Conservation (phyloP, 495 filamentous ascomycete genomes). For the Trichoderma erinaceum region DNA sequence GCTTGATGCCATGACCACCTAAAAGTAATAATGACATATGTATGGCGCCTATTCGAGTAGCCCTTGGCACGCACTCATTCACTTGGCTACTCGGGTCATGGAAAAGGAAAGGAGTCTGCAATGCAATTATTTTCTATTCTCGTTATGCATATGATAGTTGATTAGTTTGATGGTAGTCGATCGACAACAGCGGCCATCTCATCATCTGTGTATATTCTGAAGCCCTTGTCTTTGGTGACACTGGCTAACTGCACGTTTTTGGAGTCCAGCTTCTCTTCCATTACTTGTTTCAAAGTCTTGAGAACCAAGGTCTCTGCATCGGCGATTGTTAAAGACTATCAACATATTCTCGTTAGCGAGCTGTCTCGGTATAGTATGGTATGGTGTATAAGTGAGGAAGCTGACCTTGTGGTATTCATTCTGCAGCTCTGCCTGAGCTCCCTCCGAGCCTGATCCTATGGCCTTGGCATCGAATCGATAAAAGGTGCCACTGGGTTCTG, state of each 20-base stretch:
- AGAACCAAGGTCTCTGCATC: conserved; percentile 93
- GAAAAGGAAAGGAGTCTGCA: neutral
- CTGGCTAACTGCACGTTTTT: conserved; percentile 98
- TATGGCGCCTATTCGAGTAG: no score
- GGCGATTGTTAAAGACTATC: conserved; percentile 74
- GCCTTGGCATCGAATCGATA: conserved; percentile 99
- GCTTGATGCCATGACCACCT: neutral
- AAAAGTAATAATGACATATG: neutral
- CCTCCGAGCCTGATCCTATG: conserved; percentile 92
- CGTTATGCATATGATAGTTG: neutral
- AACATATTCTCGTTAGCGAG: conserved; percentile 17
- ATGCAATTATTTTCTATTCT: conserved; percentile 6
- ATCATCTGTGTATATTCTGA: conserved; percentile 94
- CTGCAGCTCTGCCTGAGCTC: conserved; percentile 94
- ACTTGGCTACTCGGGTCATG: neutral
- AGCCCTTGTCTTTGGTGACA: conserved; percentile 94
- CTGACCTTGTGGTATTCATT: conserved; percentile 90
- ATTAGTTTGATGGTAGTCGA: conserved; percentile 54
- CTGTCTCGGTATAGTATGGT: neutral
- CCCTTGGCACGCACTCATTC: neutral
- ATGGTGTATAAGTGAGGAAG: neutral
- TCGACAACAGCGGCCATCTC: conserved; percentile 91
- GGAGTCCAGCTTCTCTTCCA: conserved; percentile 98
- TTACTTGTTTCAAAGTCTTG: conserved; percentile 98
- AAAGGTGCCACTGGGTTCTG: conserved; percentile 95